Conservation (phyloP, 768 basidiomycete species). For the Lentinula edodes region DNA sequence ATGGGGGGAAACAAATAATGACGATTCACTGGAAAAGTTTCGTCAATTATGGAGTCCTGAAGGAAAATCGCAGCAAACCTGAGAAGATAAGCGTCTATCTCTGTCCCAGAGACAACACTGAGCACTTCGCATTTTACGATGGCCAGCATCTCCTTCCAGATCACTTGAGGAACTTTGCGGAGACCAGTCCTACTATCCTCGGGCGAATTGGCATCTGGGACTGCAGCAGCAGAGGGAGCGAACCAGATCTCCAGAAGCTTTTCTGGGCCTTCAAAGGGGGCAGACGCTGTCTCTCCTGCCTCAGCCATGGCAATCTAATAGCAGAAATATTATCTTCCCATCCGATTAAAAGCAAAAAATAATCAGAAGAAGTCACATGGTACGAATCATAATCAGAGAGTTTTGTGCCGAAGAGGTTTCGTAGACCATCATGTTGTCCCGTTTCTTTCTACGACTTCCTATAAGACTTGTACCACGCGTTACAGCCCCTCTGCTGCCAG, state of each 20-base stretch:
- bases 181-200: slow-evolving; percentile 58
- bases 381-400: neutral
- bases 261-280: slow-evolving; percentile 89
- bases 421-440: slow-evolving; percentile 15
- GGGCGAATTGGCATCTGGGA: slow-evolving; percentile 39
- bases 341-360: slow-evolving; percentile 36
- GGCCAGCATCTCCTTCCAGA: slow-evolving; percentile 97
- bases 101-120: slow-evolving; percentile 81
- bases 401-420: neutral
- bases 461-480: slow-evolving; percentile 40
- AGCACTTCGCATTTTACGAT: slow-evolving; percentile 96
- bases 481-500: slow-evolving; percentile 44
- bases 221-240: slow-evolving; percentile 62
- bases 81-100: slow-evolving; percentile 92
- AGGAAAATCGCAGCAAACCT: slow-evolving; percentile 52
- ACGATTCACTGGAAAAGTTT: slow-evolving; percentile 77
- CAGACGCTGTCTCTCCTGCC: slow-evolving; percentile 18
- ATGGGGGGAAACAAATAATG: slow-evolving; percentile 91
- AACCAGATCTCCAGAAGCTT: slow-evolving; percentile 98
- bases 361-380: slow-evolving; percentile 19
- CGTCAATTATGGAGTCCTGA: slow-evolving; percentile 1
- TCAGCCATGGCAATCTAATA: neutral
- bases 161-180: slow-evolving; percentile 60
- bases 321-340: neutral
- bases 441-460: slow-evolving; percentile 39